A percentile compares a stretch with the other conserved stretches of the same genome.
Evolutionary conservation across 441 rosid genomes (phyloP).

Genomic region (Erysimum cheiri): DNA sequence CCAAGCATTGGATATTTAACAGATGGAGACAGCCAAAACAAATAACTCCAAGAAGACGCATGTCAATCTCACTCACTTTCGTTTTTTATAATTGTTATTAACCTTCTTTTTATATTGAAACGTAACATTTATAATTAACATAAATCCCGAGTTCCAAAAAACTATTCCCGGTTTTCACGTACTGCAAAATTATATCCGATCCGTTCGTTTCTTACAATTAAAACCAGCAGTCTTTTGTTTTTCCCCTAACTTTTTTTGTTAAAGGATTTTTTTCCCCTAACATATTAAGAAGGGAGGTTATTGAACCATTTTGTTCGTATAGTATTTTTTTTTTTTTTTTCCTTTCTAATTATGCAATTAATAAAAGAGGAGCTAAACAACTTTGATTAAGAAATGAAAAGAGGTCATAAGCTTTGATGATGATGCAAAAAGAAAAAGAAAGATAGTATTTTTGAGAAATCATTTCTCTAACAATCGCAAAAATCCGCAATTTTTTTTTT

Average conservation of each 20-base stretch:
- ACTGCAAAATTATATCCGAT: constrained; percentile 1
- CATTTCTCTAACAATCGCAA: not conserved
- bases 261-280: not conserved
- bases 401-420: not conserved
- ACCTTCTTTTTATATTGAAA: constrained; percentile 19
- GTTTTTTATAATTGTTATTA: not conserved
- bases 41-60: constrained; percentile 32
- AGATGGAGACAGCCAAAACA: constrained; percentile 37
- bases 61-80: constrained; percentile 37
- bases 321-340: not conserved
- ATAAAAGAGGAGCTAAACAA: not conserved
- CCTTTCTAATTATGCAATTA: not conserved
- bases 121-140: constrained; percentile 20
- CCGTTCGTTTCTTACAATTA: too few species aligned
- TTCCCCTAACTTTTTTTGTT: too few species aligned
- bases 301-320: not conserved
- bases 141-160: constrained; percentile 34
- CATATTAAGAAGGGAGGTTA: not conserved
- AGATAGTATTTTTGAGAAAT: not conserved
- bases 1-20: constrained; percentile 29
- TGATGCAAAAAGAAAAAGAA: constrained; percentile 3
- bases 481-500: constrained; percentile 33
- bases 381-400: not conserved
- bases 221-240: too few species aligned
- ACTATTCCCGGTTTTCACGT: constrained; percentile 36